phyloP scores from a whole-genome alignment of 1,139 yeast genomes.

The Scheffersomyces lignicola region DNA sequence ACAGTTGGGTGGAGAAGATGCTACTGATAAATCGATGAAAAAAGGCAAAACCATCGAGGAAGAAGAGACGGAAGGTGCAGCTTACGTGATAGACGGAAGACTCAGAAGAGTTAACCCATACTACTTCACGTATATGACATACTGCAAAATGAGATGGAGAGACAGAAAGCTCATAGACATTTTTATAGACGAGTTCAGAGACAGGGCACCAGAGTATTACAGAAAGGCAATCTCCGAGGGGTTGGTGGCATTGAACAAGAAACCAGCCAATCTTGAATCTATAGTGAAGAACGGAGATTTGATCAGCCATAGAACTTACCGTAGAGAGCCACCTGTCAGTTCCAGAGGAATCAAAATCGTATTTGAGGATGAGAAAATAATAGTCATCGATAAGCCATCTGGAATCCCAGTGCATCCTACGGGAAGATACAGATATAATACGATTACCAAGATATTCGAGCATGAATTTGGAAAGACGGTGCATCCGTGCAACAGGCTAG shows the following conservation, averaged over 20 bases:
- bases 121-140: conserved; percentile 84
- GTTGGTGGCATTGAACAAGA: conserved; percentile 67
- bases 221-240: conserved; percentile 68
- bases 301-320: conserved; percentile 77
- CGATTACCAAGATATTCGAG: conserved; percentile 79
- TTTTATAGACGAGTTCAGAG: conserved; percentile 82
- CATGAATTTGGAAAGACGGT: conserved; percentile 62
- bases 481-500: conserved; percentile 91
- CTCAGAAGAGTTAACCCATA: conserved; percentile 81
- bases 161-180: conserved; percentile 76
- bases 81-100: conserved; percentile 54
- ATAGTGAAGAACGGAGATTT: conserved; percentile 80
- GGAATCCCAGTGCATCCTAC: conserved; percentile 98
- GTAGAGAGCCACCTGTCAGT: conserved; percentile 90
- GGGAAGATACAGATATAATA: conserved; percentile 84
- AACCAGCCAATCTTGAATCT: conserved; percentile 63
- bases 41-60: conserved; percentile 49
- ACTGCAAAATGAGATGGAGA: conserved; percentile 91
- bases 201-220: conserved; percentile 71
- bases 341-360: conserved; percentile 71
- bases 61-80: conserved; percentile 55
- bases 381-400: conserved; percentile 91
- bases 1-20: conserved; percentile 35
- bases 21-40: conserved; percentile 24
- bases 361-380: conserved; percentile 71